A percentile compares a stretch with the other conserved stretches of the same genome.
Evolutionary conservation across 2,329 filamentous ascomycete genomes (phyloP).

Genomic region (Fusarium transvaalense): DNA sequence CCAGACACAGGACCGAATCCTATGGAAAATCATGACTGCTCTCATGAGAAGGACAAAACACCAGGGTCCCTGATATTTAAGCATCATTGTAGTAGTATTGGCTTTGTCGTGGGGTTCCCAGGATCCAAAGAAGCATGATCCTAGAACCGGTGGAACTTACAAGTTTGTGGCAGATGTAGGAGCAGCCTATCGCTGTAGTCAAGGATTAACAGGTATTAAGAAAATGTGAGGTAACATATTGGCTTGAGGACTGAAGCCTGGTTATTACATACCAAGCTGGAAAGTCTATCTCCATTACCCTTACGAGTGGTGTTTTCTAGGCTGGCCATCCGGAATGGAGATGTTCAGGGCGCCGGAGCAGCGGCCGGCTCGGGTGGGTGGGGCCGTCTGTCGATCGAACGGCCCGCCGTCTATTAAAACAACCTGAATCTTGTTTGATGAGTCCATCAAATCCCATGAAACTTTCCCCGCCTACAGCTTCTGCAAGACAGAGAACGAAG

Average conservation of each 20-base stretch:
- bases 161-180: neutral
- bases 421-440: neutral
- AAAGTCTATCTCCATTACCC: neutral
- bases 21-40: neutral
- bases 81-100: neutral
- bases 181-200: neutral
- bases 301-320: neutral
- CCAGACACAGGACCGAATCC: neutral
- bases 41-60: neutral
- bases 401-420: conserved; percentile 26
- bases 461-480: neutral
- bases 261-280: neutral
- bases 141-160: conserved; percentile 5
- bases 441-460: neutral
- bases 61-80: neutral
- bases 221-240: neutral
- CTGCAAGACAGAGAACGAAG: neutral
- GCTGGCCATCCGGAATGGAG: neutral
- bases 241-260: neutral
- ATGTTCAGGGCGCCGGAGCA: conserved; percentile 2
- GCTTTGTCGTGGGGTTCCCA: conserved; percentile 18
- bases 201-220: neutral
- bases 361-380: conserved; percentile 25
- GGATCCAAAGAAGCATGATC: conserved; percentile 16
- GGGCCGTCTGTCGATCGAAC: conserved; percentile 36